Base-by-base conservation (phyloP, 148 eudicot genomes). In the Camellia sinensis region DNA sequence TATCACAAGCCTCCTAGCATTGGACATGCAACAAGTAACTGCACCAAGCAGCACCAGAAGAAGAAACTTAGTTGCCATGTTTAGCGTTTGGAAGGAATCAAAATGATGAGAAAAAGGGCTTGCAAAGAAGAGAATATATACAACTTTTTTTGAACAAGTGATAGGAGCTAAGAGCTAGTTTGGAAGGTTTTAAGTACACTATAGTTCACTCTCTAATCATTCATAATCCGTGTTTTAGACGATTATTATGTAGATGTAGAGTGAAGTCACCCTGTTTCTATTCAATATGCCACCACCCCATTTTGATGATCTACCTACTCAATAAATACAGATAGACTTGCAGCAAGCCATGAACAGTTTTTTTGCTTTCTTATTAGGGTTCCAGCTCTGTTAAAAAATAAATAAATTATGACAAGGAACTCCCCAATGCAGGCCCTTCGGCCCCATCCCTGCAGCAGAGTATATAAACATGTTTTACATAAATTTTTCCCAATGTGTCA, bases 1-100 rank as follows among this genome's bases (percentile, higher is more conserved):
- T 12, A 1, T 45, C 5, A 65, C 53, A 3, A 85, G 78, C 79
- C 71, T 85, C 89, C 88, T 82, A 52, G 84, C 87, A 77, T 73
- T 80, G 73, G 57, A 76, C 67, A 75, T 73, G 83, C 83, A 68
- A 77, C 83, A 63, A 77, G 72, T 17, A 19, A 87, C 76, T 5
- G 80, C 82, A 76, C 81, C 74, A 29, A 84, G 60, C 52, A 87
- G 76, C 77, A 84, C 80, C 4, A 87, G 56, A 41, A 82, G 37
- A 13, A 71, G 76, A 77, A 84, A 52, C 66, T 78, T 80, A 10
- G 63, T 22, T 62, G 63, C 48, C 84, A 87, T 82, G 18, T 14
- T 60, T 22, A 15, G 60, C 37, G 73, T 64, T 29, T 29, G 37
- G 37, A n/a, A 65, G 41, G 45, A 61, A 37, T 68, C 6, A 29